phyloP scores from a whole-genome alignment of 106 monocot species.

The Dioscorea dumetorum region DNA sequence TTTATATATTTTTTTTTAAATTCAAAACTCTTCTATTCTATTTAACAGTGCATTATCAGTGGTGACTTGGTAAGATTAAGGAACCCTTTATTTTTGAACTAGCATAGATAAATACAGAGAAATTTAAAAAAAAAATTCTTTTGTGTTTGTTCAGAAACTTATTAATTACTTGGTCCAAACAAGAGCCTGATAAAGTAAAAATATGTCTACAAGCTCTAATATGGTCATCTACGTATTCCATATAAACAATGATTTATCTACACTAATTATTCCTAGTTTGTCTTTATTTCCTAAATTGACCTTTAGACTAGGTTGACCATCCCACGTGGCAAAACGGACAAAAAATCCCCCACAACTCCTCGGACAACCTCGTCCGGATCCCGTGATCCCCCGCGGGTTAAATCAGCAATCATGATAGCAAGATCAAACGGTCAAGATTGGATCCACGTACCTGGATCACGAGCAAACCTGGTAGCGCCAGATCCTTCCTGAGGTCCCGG shows the following conservation, averaged over 20 bases:
- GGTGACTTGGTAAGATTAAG: not conserved
- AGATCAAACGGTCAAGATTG: not conserved
- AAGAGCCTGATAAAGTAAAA: not conserved
- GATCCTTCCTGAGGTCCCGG: conserved; percentile 1
- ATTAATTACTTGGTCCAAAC: not conserved
- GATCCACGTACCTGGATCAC: conserved; percentile 3
- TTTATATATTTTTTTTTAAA: too few species aligned
- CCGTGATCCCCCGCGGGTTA: too few species aligned
- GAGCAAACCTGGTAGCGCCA: not conserved
- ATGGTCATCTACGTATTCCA: not conserved
- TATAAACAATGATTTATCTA: too few species aligned
- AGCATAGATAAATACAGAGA: too few species aligned
- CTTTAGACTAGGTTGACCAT: not conserved
- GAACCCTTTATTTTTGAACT: not conserved
- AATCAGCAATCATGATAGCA: too few species aligned
- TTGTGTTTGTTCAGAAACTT: too few species aligned
- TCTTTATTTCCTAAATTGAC: not conserved
- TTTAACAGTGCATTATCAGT: not conserved
- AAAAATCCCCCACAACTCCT: too few species aligned
- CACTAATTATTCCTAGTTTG: not conserved
- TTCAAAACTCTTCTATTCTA: too few species aligned
- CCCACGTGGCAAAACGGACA: too few species aligned
- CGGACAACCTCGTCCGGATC: too few species aligned
- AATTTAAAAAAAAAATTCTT: too few species aligned
- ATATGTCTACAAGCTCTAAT: not conserved